Evolutionary conservation across 768 basidiomycete genomes (phyloP).

Genomic region (Coprinellus micaceus): DNA sequence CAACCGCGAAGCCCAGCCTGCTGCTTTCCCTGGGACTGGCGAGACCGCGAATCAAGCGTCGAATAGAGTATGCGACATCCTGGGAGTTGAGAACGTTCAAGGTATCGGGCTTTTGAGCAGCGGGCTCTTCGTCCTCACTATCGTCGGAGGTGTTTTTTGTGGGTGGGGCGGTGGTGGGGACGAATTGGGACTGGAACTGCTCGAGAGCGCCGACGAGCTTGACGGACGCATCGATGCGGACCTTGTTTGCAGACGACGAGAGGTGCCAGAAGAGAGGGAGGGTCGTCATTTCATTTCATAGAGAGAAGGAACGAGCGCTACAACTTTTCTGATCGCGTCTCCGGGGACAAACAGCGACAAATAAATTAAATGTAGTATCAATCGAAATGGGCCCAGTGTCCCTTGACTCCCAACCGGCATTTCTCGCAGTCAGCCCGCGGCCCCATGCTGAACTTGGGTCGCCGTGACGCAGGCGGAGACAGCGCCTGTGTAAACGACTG

Average conservation of each 20-base stretch:
- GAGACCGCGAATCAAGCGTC: slow-evolving; percentile 80
- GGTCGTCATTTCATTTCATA: slow-evolving; percentile 72
- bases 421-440: slow-evolving; percentile 67
- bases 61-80: slow-evolving; percentile 91
- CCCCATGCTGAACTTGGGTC: slow-evolving; percentile 54
- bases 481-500: slow-evolving; percentile 4
- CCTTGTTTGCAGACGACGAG: slow-evolving; percentile 74
- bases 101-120: slow-evolving; percentile 36
- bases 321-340: slow-evolving; percentile 10
- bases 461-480: not conserved
- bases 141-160: slow-evolving; percentile 23
- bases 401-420: slow-evolving; percentile 61
- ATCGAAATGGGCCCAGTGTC: slow-evolving; percentile 70
- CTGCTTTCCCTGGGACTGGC: slow-evolving; percentile 93
- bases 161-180: slow-evolving; percentile 30
- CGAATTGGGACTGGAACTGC: slow-evolving; percentile 74
- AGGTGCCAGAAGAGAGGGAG: slow-evolving; percentile 93
- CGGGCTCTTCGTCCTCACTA: slow-evolving; percentile 42
- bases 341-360: not conserved
- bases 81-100: slow-evolving; percentile 74
- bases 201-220: slow-evolving; percentile 79
- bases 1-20: slow-evolving; percentile 91
- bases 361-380: slow-evolving; percentile 17
- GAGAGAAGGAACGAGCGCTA: not conserved
- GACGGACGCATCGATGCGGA: slow-evolving; percentile 80